Percentiles rank a stretch among this genome's conserved stretches.
These are phyloP conservation scores for Lagenidium sp. DNA, from an alignment of 352 stramenopile species.

Conservation along the genomic window DNA sequence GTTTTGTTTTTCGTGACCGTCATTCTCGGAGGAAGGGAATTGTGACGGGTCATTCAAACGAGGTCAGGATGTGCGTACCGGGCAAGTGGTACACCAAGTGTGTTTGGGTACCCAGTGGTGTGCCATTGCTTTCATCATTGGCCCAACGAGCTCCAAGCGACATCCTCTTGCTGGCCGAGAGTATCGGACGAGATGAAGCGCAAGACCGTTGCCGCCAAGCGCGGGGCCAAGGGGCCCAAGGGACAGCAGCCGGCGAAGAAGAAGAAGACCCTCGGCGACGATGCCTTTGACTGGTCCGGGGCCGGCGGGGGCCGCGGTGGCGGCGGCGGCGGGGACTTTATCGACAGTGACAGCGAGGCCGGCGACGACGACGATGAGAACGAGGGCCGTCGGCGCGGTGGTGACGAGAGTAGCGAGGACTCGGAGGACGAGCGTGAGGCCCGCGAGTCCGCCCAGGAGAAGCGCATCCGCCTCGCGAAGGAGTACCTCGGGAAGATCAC, in stretches of 20 bases:
- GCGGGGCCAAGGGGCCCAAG: slow-evolving; percentile 10
- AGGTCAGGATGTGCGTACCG: too few species aligned
- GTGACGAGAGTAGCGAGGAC: slow-evolving; percentile 12
- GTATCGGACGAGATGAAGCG: too few species aligned
- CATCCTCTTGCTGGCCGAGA: too few species aligned
- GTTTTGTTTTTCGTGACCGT: too few species aligned
- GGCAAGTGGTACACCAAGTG: too few species aligned
- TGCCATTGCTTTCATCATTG: too few species aligned
- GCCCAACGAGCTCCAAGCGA: too few species aligned
- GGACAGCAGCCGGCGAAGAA: slow-evolving; percentile 27
- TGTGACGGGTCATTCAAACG: too few species aligned
- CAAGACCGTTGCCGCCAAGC: slow-evolving; percentile 20
- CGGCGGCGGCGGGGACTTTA: slow-evolving; percentile 31
- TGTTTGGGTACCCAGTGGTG: too few species aligned
- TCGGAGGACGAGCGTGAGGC: slow-evolving; percentile 50
- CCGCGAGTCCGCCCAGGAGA: slow-evolving; percentile 84
- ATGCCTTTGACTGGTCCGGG: slow-evolving; percentile 72
- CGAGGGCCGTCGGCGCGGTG: slow-evolving; percentile 15
- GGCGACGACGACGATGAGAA: slow-evolving; percentile 22
- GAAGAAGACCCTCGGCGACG: slow-evolving; percentile 46
- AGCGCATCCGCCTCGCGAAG: slow-evolving; percentile 83
- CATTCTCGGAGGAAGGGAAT: too few species aligned
- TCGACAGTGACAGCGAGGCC: slow-evolving; percentile 66
- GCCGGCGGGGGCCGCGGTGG: slow-evolving; percentile 10
- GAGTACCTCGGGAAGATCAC: slow-evolving; percentile 83